These are phyloP conservation scores for Colletotrichum sojae DNA, from an alignment of 2,329 filamentous ascomycete species.

Conservation along the genomic window DNA sequence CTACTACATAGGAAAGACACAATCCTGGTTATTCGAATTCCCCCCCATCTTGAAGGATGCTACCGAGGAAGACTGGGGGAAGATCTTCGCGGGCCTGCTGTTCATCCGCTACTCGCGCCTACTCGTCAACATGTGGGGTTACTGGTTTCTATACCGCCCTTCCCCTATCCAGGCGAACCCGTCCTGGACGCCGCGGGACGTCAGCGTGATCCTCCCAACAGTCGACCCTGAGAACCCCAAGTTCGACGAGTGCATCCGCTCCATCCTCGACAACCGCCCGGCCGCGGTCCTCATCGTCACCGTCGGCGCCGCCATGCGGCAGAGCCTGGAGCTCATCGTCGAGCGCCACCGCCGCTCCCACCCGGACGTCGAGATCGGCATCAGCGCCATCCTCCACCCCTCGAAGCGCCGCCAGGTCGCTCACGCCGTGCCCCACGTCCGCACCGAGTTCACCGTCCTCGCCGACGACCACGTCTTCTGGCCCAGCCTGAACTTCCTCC, in stretches of 20 bases:
- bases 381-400: constrained; percentile 51
- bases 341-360: constrained; percentile 31
- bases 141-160: constrained; percentile 55
- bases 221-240: constrained; percentile 57
- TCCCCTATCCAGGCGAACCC: constrained; percentile 47
- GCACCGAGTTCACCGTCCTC: constrained; percentile 60
- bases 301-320: constrained; percentile 49
- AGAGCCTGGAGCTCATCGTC: constrained; percentile 3
- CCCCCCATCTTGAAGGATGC: background rate
- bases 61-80: background rate
- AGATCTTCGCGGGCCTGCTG: background rate
- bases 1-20: background rate
- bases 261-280: constrained; percentile 56
- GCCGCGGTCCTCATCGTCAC: constrained; percentile 60
- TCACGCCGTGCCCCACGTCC: constrained; percentile 53
- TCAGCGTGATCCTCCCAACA: constrained; percentile 67
- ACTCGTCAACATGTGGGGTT: constrained; percentile 9
- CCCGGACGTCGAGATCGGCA: constrained; percentile 44
- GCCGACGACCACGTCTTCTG: constrained; percentile 70
- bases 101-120: constrained; percentile 11
- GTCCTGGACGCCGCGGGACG: constrained; percentile 53
- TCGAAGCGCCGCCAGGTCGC: constrained; percentile 66
- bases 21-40: background rate
- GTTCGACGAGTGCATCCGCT: constrained; percentile 59
- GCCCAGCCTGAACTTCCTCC: constrained; percentile 57